A percentile compares a stretch with the other conserved stretches of the same genome.
Conservation (phyloP, 129 eudicot species). For the Dittrichia graveolens region DNA sequence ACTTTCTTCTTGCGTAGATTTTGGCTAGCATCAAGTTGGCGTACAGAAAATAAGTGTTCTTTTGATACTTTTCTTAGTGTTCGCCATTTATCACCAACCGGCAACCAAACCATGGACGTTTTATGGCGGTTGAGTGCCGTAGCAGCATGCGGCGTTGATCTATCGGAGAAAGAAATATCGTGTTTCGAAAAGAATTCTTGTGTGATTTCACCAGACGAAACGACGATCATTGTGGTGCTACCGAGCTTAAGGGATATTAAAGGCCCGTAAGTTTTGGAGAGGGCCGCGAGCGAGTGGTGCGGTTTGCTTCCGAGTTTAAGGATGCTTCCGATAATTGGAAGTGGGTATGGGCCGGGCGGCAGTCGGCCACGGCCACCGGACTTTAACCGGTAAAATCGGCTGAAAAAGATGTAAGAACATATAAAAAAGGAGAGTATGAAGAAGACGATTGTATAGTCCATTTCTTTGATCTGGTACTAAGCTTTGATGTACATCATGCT, state of each 20-base stretch:
- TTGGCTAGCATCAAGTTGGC: conserved; percentile 34
- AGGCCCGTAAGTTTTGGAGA: conserved; percentile 53
- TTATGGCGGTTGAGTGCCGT: conserved; percentile 5
- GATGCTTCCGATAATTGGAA: conserved; percentile 56
- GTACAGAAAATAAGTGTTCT: conserved; percentile 29
- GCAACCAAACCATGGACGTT: conserved; percentile 28
- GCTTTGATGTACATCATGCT: not conserved
- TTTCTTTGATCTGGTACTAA: not conserved
- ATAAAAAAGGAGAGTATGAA: conserved; percentile 16
- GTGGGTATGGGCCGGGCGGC: conserved; percentile 52
- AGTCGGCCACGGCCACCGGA: not conserved
- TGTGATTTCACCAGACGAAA: conserved; percentile 45
- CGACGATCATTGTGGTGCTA: conserved; percentile 36
- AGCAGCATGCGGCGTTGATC: conserved; percentile 24
- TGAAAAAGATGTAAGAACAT: not conserved
- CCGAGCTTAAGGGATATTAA: conserved; percentile 55
- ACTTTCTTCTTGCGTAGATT: conserved; percentile 28
- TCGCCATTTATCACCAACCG: conserved; percentile 33
- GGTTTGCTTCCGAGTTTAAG: conserved; percentile 47
- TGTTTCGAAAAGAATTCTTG: conserved; percentile 39
- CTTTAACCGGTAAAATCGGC: not conserved
- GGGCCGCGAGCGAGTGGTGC: conserved; percentile 55
- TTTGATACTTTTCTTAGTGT: conserved; percentile 24
- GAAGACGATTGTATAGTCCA: conserved; percentile 21
- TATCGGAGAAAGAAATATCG: conserved; percentile 16